Evolutionary conservation across 2,329 filamentous ascomycete species (phyloP).

Genomic region (Nigrospora osmanthi): DNA sequence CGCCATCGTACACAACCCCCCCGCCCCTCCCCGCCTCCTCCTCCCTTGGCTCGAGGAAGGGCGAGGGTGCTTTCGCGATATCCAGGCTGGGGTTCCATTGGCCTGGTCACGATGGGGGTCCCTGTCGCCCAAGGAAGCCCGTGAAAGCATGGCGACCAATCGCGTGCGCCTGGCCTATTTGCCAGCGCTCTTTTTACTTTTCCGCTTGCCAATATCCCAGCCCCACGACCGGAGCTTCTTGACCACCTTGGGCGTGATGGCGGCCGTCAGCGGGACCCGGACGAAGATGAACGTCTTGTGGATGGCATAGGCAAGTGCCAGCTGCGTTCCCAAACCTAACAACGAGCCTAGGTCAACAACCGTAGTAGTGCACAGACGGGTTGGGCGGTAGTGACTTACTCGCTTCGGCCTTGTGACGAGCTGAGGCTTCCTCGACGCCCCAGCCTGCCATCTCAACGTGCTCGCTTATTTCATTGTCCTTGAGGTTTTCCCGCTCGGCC

Average conservation of each 20-base stretch:
- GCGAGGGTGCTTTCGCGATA: no score
- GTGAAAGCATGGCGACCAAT: no score
- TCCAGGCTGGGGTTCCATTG: no score
- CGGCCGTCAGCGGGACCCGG: constrained; percentile 85
- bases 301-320: constrained; percentile 90
- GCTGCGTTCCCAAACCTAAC: constrained; percentile 64
- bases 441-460: constrained; percentile 44
- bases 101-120: no score
- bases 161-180: no score
- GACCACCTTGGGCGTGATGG: constrained; percentile 89
- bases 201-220: constrained; percentile 83
- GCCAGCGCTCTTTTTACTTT: constrained; percentile 9
- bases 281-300: constrained; percentile 98
- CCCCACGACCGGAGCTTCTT: constrained; percentile 82
- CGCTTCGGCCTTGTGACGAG: constrained; percentile 55
- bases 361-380: background rate
- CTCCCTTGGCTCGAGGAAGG: no score
- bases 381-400: constrained; percentile 50
- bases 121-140: no score
- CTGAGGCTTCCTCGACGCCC: constrained; percentile 57
- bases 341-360: constrained; percentile 6
- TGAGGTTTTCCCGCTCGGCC: constrained; percentile 32
- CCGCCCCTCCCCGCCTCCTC: no score
- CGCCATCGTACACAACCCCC: background rate
- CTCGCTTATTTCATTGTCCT: constrained; percentile 34